Evolutionary conservation across 1,139 yeast species (phyloP), one percentile per base, ranked within the genome.

Genomic region (Wickerhamomyces sp.): DNA sequence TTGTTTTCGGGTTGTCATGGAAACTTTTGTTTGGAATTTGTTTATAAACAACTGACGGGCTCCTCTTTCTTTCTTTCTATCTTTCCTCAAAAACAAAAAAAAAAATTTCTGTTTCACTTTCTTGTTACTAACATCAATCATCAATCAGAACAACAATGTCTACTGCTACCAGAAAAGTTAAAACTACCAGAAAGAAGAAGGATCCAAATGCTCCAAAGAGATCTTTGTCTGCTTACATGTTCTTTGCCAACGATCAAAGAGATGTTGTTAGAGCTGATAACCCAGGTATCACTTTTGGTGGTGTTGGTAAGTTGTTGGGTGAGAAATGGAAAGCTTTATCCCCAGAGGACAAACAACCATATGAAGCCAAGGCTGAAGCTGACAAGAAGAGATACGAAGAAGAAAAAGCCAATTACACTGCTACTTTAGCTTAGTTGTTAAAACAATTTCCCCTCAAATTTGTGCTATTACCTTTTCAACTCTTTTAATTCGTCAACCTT

Each of bases 121-220:
- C 33, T 26, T 31, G 35, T 37, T 35, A 32, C 28, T 21, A 18
- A 23, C 35, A n/a, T 28, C 19, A 15, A 22, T 15, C 15, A 1
- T 13, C 10, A 23, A 26, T 14, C 24, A 11, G 17, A 36, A 38
- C n/a, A n/a, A n/a, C n/a, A 44, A 65, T 64, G 70, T 64, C 70
- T 35, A 44, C 45, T 38, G 65, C 61, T 38, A 55, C 57, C 41
- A 60, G 59, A 54, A 62, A 58, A 49, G 35, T 45, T 24, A 58
- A 53, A 40, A 41, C 51, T 37, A 31, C 50, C 33, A 59, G 61
- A 56, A 59, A 55, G 59, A 59, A 59, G 59, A 59, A 59, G 58
- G 60, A 91, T 68, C 97, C 97, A 70, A 89, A 89, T 66, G 98
- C 98, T 48, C 98, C 98, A 63, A 91, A 91, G 86, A 83, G 97